Evolutionary conservation across 192 early-diverging fungal species (phyloP), one percentile per base, ranked within the genome.

Genomic region (Haplosporangium gracile): DNA sequence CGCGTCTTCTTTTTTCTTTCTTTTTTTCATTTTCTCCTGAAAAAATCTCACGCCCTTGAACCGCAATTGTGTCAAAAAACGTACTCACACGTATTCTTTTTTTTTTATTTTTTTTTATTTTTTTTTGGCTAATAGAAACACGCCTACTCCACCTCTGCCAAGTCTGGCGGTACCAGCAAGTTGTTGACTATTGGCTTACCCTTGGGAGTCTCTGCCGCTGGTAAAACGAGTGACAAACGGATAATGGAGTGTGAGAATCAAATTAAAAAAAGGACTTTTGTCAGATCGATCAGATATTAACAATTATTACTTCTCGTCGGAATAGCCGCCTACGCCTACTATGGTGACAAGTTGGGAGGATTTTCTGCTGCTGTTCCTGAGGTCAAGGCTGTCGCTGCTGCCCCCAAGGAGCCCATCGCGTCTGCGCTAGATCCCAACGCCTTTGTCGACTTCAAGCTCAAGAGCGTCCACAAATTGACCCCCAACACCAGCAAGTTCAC

Each of bases 371-470:
- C 42, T 9, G 75, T 78, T 22, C 53, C 68, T 16, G 40, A 42
- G 9, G 74, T 9, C 22, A 39, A 68, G 3, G 70, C 73, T 39
- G 82, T 39, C 39, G 76, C 72, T 38, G 80, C 77, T 26, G 79
- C 72, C 18, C 75, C 76, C 47, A 75, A 76, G 34, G 75, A 47
- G 24, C 78, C 83, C 22, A 65, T 81, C 32, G 45, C 87, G 16
- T 74, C 84, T 43, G 89, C 91, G 26, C 76, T 92, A 36, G 75
- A 89, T 75, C 85, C 90, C 69, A 86, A 86, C n/a, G 88, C 89
- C 39, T 94, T 93, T 79, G 80, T 86, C 36, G 78, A 92, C 24
- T 93, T 93, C 80, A 90, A 85, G 69, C 75, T 94, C 74, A 91
- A 89, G 84, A 85, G 83, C 8, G 82, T 81, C 16, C 60, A 82